A percentile compares a stretch with the other conserved stretches of the same genome.
phyloP scores from a whole-genome alignment of 2,329 filamentous ascomycete species.

The Pyrenochaeta sp. region DNA sequence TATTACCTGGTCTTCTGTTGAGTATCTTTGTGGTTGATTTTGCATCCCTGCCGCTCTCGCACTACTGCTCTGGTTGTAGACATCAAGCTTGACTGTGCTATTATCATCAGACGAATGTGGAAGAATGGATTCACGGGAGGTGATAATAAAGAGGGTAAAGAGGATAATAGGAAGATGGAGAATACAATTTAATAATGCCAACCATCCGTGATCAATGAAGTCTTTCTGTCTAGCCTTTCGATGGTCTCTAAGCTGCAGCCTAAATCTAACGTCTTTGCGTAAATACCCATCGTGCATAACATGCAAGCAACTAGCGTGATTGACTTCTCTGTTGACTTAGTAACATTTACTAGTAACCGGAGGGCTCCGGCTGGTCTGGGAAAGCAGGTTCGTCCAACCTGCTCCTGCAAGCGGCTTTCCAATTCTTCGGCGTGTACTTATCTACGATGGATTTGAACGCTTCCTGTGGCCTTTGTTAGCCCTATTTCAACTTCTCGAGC shows the following conservation, averaged over 20 bases:
- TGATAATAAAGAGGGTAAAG: no score
- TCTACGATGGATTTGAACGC: slow-evolving; percentile 95
- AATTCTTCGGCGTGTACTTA: slow-evolving; percentile 83
- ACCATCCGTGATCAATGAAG: no score
- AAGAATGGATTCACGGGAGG: no score
- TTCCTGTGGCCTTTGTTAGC: slow-evolving; percentile 57
- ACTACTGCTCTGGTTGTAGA: no score
- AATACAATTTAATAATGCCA: no score
- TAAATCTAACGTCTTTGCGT: neutral
- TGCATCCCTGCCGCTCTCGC: no score
- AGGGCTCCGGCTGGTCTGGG: slow-evolving; percentile 51
- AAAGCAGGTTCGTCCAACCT: slow-evolving; percentile 66
- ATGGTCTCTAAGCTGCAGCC: neutral
- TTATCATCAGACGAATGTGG: no score
- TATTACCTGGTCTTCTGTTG: no score
- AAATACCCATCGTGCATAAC: neutral
- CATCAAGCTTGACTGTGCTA: no score
- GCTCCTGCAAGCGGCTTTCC: slow-evolving; percentile 70
- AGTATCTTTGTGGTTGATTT: no score
- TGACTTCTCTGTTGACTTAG: neutral
- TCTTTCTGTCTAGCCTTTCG: no score
- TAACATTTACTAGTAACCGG: slow-evolving; percentile 33
- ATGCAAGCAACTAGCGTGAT: neutral
- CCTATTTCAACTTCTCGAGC: neutral
- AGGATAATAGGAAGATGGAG: no score